Conservation (phyloP, 768 basidiomycete species). For the Fistulinella prunicolor region DNA sequence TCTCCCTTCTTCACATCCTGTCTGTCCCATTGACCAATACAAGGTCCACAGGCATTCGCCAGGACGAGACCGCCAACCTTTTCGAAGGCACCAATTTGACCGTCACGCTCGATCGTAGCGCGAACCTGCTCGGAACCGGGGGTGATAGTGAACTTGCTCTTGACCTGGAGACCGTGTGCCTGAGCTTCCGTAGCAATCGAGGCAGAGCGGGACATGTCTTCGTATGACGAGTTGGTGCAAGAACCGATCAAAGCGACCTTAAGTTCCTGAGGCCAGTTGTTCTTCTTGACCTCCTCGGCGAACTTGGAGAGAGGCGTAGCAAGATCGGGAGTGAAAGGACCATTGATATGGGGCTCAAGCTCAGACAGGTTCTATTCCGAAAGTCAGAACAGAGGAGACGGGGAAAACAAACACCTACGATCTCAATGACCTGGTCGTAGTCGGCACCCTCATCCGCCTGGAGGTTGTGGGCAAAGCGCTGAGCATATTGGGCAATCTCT, state of each 20-base stretch:
- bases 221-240: constrained; percentile 99
- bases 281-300: constrained; percentile 85
- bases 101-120: constrained; percentile 96
- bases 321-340: constrained; percentile 99
- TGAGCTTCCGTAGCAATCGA: constrained; percentile 89
- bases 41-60: constrained; percentile 98
- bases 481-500: constrained; percentile 86
- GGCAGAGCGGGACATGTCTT: constrained; percentile 98
- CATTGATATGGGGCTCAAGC: constrained; percentile 99
- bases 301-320: constrained; percentile 98
- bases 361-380: constrained; percentile 78
- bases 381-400: not conserved
- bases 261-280: constrained; percentile 95
- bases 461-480: constrained; percentile 87
- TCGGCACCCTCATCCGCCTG: constrained; percentile 83
- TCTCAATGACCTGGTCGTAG: constrained; percentile 92
- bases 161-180: constrained; percentile 79
- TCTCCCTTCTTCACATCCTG: constrained; percentile 96
- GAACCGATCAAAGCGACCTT: constrained; percentile 98
- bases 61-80: constrained; percentile 87
- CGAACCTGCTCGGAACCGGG: constrained; percentile 98
- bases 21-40: constrained; percentile 99
- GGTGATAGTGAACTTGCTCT: constrained; percentile 97
- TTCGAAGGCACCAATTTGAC: constrained; percentile 87
- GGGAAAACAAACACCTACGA: constrained; percentile 48